A percentile compares a stretch with the other conserved stretches of the same genome.
phyloP scores from a whole-genome alignment of 2,329 filamentous ascomycete species.

The Hypomyces perniciosus region DNA sequence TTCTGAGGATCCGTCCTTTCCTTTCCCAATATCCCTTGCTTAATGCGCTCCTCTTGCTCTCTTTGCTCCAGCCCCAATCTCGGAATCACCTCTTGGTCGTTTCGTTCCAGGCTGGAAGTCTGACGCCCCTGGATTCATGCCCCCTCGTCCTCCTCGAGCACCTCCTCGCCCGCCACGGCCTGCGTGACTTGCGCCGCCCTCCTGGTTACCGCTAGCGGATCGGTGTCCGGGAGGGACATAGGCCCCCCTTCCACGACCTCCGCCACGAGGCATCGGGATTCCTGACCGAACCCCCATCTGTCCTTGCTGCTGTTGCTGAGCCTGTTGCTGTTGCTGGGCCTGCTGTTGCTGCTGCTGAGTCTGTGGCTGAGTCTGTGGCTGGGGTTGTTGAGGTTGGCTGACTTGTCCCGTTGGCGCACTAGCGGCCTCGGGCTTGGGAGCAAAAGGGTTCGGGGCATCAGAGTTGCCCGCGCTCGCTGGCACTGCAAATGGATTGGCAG shows the following conservation, averaged over 20 bases:
- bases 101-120: constrained; percentile 56
- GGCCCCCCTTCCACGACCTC: constrained; percentile 33
- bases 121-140: constrained; percentile 44
- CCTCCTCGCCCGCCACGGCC: constrained; percentile 38
- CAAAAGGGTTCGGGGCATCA: constrained; percentile 25
- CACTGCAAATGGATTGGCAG: constrained; percentile 29
- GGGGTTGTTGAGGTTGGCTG: constrained; percentile 5
- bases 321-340: constrained; percentile 14
- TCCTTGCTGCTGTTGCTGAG: constrained; percentile 16
- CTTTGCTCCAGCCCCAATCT: constrained; percentile 37
- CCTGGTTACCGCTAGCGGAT: constrained; percentile 29
- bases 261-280: constrained; percentile 38
- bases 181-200: constrained; percentile 26
- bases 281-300: constrained; percentile 27
- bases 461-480: constrained; percentile 13
- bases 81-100: constrained; percentile 49
- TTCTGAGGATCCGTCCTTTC: not conserved
- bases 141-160: constrained; percentile 34
- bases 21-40: constrained; percentile 5
- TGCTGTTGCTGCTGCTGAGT: constrained; percentile 10
- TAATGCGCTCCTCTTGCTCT: constrained; percentile 36
- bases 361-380: constrained; percentile 14
- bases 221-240: constrained; percentile 35
- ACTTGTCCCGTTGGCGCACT: constrained; percentile 15
- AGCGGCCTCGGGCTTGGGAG: constrained; percentile 16